Base-by-base conservation (phyloP, 306 rosid species). In the Purshia tridentata region DNA sequence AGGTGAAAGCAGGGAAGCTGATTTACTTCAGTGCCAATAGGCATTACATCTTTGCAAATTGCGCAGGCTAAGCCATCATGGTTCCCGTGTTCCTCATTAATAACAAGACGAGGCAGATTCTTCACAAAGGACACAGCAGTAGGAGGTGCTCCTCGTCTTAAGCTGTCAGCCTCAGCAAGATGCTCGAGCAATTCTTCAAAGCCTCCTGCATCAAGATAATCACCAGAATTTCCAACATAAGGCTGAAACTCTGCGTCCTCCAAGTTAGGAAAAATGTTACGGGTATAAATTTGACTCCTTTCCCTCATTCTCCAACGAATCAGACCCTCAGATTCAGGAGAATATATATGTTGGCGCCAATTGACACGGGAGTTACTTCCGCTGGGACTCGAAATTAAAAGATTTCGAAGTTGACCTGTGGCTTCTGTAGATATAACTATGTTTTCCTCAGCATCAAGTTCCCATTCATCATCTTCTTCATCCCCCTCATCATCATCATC, bases 141-240 rank as follows among this genome's bases (percentile, higher is more conserved):
- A 29, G 99, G 99, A 63, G 99, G 98, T 42, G 96, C 90, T 84
- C 97, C 99, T 46, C 87, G 89, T 84, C 99, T 87, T 19, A 87
- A 76, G 86, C 71, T 86, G 82, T 87, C 92, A 63, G 86, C 87
- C 79, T 84, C 93, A 29, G 89, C 87, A 81, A 95, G 88, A 81
- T 81, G 89, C 75, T 85, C 93, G 45, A 95, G 88, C 61, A 95
- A 77, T 51, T 87, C 90, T 70, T 88, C 90, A 64, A 88, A 88
- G 42, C 81, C 84, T 74, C 87, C 86, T 18, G 79, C 84, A 75
- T 95, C 92, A 50, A 95, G 84, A 84, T 86, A 83, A 60, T 88
- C 97, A 44, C 84, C 88, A 65, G 89, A 84, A 75, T 85, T 77
- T 61, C 84, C 81, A 52, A 79, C 77, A 65, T 80, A 77, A 53